Evolutionary conservation across 2,329 filamentous ascomycete species (phyloP).

Genomic region (Penicillium sp.): DNA sequence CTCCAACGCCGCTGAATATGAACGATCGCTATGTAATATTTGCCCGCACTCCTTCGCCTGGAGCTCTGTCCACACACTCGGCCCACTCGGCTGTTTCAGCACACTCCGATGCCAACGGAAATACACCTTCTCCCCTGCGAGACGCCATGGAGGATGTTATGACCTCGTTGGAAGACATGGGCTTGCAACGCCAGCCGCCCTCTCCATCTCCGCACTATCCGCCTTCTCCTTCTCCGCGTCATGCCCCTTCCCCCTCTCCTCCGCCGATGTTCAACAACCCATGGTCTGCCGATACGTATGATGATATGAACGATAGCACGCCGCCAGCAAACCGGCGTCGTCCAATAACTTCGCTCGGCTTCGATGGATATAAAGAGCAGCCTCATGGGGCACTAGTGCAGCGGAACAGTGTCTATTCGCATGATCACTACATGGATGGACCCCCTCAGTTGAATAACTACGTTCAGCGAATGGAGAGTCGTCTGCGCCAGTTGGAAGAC

Average conservation of each 20-base stretch:
- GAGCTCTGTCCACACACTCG: slow-evolving; percentile 26
- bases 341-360: slow-evolving; percentile 72
- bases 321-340: slow-evolving; percentile 44
- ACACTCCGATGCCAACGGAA: slow-evolving; percentile 61
- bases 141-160: slow-evolving; percentile 99
- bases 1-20: slow-evolving; percentile 39
- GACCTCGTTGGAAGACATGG: slow-evolving; percentile 87
- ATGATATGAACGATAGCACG: slow-evolving; percentile 44
- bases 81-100: slow-evolving; percentile 18
- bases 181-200: slow-evolving; percentile 54
- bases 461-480: slow-evolving; percentile 85
- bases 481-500: slow-evolving; percentile 68
- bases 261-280: slow-evolving; percentile 59
- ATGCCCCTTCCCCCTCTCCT: slow-evolving; percentile 51
- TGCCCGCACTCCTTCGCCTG: slow-evolving; percentile 50
- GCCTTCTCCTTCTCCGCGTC: slow-evolving; percentile 48
- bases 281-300: slow-evolving; percentile 90
- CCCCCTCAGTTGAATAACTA: slow-evolving; percentile 78
- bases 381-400: slow-evolving; percentile 59
- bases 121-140: slow-evolving; percentile 86
- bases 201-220: slow-evolving; percentile 32
- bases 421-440: slow-evolving; percentile 48
- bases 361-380: slow-evolving; percentile 53
- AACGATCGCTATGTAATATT: slow-evolving; percentile 41
- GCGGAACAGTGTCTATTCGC: slow-evolving; percentile 40